A percentile compares a stretch with the other conserved stretches of the same genome.
Evolutionary conservation across 139 green algal genomes (phyloP).

Genomic region (Chlamydomonas sphaeroides): DNA sequence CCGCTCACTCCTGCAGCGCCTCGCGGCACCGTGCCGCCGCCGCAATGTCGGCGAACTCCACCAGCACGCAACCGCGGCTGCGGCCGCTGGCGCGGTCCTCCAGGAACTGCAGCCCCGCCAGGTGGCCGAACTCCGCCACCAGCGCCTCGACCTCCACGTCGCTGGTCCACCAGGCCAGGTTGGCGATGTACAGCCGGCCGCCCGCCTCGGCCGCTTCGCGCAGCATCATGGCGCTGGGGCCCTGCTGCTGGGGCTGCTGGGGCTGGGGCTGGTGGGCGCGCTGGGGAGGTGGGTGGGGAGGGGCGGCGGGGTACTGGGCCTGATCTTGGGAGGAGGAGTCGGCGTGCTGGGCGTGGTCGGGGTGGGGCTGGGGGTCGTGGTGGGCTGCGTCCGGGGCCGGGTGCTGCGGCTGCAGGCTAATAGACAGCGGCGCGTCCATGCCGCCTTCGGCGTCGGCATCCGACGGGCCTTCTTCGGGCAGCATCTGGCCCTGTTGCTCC

Average conservation of each 20-base stretch:
- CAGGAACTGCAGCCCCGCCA: conserved; percentile 78
- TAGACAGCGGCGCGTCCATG: no score
- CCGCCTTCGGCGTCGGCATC: no score
- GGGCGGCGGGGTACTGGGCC: no score
- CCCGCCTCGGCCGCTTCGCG: conserved; percentile 10
- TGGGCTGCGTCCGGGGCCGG: not conserved
- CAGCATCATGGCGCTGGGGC: not conserved
- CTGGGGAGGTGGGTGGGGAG: no score
- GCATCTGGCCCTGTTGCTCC: no score
- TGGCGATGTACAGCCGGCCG: conserved; percentile 78
- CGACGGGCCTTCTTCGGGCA: no score
- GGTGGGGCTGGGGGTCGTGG: not conserved
- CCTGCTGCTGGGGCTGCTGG: not conserved
- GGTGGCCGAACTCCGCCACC: conserved; percentile 66
- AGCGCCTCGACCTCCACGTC: conserved; percentile 88
- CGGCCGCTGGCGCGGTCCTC: conserved; percentile 88
- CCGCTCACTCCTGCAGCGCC: conserved; percentile 66
- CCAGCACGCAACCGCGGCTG: conserved; percentile 82
- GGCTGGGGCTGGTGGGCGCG: conserved; percentile 9
- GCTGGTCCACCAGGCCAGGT: conserved; percentile 95
- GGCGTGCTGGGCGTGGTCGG: not conserved
- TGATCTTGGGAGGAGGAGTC: not conserved
- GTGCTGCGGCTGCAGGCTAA: not conserved
- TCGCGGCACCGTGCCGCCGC: conserved; percentile 69
- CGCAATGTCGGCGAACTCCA: conserved; percentile 73